phyloP scores from a whole-genome alignment of 345 rosid genomes.

The thale cress (Arabidopsis thaliana) region DNA sequence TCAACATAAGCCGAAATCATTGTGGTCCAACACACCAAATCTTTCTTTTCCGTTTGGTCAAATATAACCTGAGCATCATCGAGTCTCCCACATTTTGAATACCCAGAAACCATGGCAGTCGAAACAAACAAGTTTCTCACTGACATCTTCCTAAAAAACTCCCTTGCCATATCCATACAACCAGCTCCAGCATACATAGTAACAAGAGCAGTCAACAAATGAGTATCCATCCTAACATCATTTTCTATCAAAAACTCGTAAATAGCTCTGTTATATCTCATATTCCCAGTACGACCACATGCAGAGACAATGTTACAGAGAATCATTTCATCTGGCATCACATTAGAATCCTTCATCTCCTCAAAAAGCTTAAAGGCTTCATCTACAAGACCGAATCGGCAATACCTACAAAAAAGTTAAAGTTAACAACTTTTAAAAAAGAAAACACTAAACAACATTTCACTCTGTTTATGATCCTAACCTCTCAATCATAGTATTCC shows the following conservation, averaged over 20 bases:
- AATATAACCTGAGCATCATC: slow-evolving; percentile 62
- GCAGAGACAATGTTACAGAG: slow-evolving; percentile 63
- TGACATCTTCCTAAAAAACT: slow-evolving; percentile 43
- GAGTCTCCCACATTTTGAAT: slow-evolving; percentile 52
- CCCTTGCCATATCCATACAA: slow-evolving; percentile 53
- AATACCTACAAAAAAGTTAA: slow-evolving; percentile 47
- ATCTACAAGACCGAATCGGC: slow-evolving; percentile 50
- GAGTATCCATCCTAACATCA: slow-evolving; percentile 46
- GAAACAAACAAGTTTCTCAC: slow-evolving; percentile 52
- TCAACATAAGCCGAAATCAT: slow-evolving; percentile 82
- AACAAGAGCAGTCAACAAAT: slow-evolving; percentile 57
- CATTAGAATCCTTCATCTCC: slow-evolving; percentile 57
- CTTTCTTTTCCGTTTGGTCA: slow-evolving; percentile 53
- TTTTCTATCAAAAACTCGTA: slow-evolving; percentile 55
- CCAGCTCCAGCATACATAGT: slow-evolving; percentile 58
- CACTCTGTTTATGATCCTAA: slow-evolving; percentile 27
- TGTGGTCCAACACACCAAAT: slow-evolving; percentile 72
- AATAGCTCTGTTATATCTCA: slow-evolving; percentile 51
- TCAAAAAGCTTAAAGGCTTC: slow-evolving; percentile 67
- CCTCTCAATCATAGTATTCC: slow-evolving; percentile 71
- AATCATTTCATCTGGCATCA: slow-evolving; percentile 60
- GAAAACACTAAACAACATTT: background rate
- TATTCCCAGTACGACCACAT: slow-evolving; percentile 53
- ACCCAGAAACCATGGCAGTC: slow-evolving; percentile 62
- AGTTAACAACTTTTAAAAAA: background rate